Base-by-base conservation (phyloP, 2,329 filamentous ascomycete species). In the Mycosphaerella arachidis region DNA sequence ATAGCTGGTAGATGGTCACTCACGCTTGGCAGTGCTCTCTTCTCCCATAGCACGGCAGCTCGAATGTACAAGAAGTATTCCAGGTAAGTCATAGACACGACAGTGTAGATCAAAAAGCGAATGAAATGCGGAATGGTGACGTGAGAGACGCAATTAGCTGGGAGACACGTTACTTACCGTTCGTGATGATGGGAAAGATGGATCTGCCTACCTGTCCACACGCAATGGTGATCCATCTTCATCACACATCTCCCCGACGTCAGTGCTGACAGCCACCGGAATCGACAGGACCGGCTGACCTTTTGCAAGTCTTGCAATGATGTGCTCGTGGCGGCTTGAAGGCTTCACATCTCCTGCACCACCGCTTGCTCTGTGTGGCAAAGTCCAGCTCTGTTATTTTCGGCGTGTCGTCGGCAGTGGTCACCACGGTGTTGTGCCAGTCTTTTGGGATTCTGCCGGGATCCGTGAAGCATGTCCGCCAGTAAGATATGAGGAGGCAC, bases 61-160 rank as follows among this genome's bases (percentile, higher is more conserved):
- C 89, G 85, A 13, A 76, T 75, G 72, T 76, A 84, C n/a, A 92
- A 76, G 48, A 89, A 81, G 66, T 78, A 79, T 56, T 80, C 77
- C 6, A 93, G 81, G 57, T 86, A 86, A 2, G 70, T 60, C 66
- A 91, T 85, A 1, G 87, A 79, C 13, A 82, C 61, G 68, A 88
- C 88, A 29, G 88, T 81, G 72, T 86, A 92, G 63, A 85, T 72
- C 48, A 94, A 79, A 76, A 94, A 93, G 67, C 90, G 89, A 51
- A 92, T 65, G 74, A 94, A 94, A 76, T 93, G 87, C 7, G 91
- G 90, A 68, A 92, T 90, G 0, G 89, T 92, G 61, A 86, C 87
- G 73, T 92, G 84, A 12, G 89, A 92, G 56, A 94, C 89, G 77
- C 91, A 95, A 75, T 92, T 93, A 62, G 71, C 71, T 74, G 57